Evolutionary conservation across 176 grass and related monocot genomes (phyloP).

Genomic region (Lolium rigidum): DNA sequence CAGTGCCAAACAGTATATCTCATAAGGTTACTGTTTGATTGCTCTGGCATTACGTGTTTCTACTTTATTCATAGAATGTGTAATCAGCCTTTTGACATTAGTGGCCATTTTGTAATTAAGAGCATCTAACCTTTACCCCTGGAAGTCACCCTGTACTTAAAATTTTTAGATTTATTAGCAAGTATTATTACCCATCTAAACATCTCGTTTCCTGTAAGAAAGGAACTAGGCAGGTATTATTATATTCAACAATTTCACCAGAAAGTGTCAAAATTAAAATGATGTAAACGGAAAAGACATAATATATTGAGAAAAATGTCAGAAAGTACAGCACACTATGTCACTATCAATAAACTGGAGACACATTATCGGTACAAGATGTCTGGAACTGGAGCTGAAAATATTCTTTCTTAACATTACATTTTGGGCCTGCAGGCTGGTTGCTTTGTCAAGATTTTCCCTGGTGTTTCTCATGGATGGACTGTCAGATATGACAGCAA

Average conservation of each 20-base stretch:
- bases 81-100: neutral
- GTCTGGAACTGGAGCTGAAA: neutral
- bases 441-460: too few relatives aligned
- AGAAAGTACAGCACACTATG: too few relatives aligned
- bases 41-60: neutral
- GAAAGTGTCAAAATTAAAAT: neutral
- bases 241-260: neutral
- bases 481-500: too few relatives aligned
- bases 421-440: too few relatives aligned
- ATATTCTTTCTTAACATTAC: neutral
- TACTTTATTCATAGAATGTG: slow-evolving; percentile 8
- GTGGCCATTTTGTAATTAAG: neutral
- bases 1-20: neutral
- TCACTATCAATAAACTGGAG: neutral
- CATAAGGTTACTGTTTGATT: neutral
- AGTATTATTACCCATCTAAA: neutral
- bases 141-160: neutral
- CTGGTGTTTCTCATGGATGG: too few relatives aligned
- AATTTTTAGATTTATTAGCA: neutral
- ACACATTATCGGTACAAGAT: neutral
- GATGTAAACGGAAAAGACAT: neutral
- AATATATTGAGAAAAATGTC: neutral
- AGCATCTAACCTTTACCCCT: neutral
- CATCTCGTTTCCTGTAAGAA: slow-evolving; percentile 1
- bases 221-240: neutral